phyloP scores from a whole-genome alignment of 140 eudicot genomes.

The Erigeron philadelphicus region DNA sequence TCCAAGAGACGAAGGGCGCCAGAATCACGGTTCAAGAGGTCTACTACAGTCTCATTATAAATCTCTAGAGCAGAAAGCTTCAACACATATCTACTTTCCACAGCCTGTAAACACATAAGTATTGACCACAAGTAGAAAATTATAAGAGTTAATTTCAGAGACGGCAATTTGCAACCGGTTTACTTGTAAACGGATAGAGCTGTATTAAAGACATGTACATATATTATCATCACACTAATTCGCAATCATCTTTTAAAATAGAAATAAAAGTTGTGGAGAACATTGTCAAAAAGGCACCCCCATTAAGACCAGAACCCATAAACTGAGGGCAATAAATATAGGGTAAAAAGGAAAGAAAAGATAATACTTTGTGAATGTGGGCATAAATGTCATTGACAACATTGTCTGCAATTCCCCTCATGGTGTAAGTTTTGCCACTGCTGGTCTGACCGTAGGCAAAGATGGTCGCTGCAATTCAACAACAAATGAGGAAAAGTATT shows the following conservation, averaged over 20 bases:
- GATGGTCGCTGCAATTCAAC: slow-evolving; percentile 62
- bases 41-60: slow-evolving; percentile 84
- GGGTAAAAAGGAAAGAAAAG: neutral
- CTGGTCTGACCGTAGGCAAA: slow-evolving; percentile 98
- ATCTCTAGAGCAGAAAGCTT: slow-evolving; percentile 88
- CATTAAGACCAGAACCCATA: neutral
- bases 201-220: neutral
- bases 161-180: neutral
- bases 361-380: slow-evolving; percentile 52
- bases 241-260: neutral
- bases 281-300: neutral
- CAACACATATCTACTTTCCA: slow-evolving; percentile 54
- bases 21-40: slow-evolving; percentile 71
- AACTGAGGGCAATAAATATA: neutral
- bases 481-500: neutral
- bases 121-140: neutral
- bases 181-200: neutral
- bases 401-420: slow-evolving; percentile 80
- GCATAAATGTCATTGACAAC: slow-evolving; percentile 78
- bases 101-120: slow-evolving; percentile 39
- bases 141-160: neutral
- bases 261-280: neutral
- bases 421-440: slow-evolving; percentile 96
- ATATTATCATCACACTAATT: neutral
- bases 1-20: slow-evolving; percentile 90